Evolutionary conservation across 768 basidiomycete genomes (phyloP).

Genomic region (Calocera cornea): DNA sequence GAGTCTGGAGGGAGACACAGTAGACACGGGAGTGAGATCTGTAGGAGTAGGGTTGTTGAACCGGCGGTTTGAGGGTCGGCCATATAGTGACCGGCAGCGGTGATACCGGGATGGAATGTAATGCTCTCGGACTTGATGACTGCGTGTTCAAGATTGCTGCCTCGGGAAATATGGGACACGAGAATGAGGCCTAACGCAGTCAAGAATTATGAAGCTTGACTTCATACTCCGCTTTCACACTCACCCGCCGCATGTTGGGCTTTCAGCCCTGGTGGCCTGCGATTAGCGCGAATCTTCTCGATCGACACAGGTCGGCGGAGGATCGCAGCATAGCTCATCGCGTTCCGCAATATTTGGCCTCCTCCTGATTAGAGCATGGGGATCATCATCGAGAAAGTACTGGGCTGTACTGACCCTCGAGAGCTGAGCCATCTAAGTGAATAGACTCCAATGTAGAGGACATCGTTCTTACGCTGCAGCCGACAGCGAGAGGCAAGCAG

Average conservation of each 20-base stretch:
- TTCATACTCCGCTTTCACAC: constrained; percentile 5
- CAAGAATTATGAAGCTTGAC: not conserved
- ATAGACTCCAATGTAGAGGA: not conserved
- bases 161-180: constrained; percentile 46
- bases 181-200: constrained; percentile 45
- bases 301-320: constrained; percentile 47
- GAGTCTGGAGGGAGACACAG: constrained; percentile 34
- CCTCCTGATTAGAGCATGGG: constrained; percentile 28
- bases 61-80: constrained; percentile 49
- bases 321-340: constrained; percentile 51
- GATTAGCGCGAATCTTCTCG: constrained; percentile 43
- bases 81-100: constrained; percentile 32
- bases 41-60: constrained; percentile 55
- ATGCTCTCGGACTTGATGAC: constrained; percentile 38
- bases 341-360: constrained; percentile 60
- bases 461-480: not conserved
- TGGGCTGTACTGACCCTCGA: not conserved
- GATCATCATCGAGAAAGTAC: not conserved
- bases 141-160: constrained; percentile 38
- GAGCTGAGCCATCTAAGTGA: not conserved
- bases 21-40: constrained; percentile 56
- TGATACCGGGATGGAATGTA: constrained; percentile 41
- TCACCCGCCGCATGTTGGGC: constrained; percentile 59
- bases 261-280: constrained; percentile 51
- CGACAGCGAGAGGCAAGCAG: not conserved